Conservation (phyloP, 164 flowering plant species). For the Kingdonia uniflora region DNA sequence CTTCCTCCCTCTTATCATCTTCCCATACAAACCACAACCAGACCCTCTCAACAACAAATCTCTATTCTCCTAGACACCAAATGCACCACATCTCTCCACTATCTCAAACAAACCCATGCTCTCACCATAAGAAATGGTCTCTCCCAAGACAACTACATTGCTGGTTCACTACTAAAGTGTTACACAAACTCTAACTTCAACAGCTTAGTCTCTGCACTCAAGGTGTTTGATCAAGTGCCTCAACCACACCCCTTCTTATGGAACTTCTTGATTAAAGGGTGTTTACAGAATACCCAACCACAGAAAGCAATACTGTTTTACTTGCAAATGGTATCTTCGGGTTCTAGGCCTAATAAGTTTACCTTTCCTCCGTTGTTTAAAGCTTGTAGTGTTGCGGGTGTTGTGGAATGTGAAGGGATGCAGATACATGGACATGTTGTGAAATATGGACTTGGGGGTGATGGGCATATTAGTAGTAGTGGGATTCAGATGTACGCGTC, state of each 20-base stretch:
- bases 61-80: slow-evolving; percentile 29
- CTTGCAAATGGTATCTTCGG: slow-evolving; percentile 22
- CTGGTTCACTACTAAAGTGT: slow-evolving; percentile 36
- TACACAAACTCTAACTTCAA: slow-evolving; percentile 23
- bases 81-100: slow-evolving; percentile 29
- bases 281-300: slow-evolving; percentile 26
- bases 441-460: slow-evolving; percentile 29
- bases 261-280: slow-evolving; percentile 39
- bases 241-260: slow-evolving; percentile 37
- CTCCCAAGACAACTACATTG: slow-evolving; percentile 31
- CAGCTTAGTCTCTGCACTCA: slow-evolving; percentile 19
- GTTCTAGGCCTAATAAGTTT: slow-evolving; percentile 35
- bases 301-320: slow-evolving; percentile 22
- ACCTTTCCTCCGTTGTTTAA: slow-evolving; percentile 39
- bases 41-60: slow-evolving; percentile 28
- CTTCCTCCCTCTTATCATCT: too few species aligned
- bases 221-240: slow-evolving; percentile 25
- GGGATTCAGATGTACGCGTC: slow-evolving; percentile 43
- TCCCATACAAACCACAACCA: not conserved
- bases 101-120: slow-evolving; percentile 37
- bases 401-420: slow-evolving; percentile 21
- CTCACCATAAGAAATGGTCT: slow-evolving; percentile 24
- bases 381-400: slow-evolving; percentile 22
- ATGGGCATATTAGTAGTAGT: slow-evolving; percentile 31
- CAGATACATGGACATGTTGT: slow-evolving; percentile 40